Evolutionary conservation across 1,284 basidiomycete genomes (phyloP), one percentile per base, ranked within the genome.

Genomic region (Sporisorium iseilematis-ciliati): DNA sequence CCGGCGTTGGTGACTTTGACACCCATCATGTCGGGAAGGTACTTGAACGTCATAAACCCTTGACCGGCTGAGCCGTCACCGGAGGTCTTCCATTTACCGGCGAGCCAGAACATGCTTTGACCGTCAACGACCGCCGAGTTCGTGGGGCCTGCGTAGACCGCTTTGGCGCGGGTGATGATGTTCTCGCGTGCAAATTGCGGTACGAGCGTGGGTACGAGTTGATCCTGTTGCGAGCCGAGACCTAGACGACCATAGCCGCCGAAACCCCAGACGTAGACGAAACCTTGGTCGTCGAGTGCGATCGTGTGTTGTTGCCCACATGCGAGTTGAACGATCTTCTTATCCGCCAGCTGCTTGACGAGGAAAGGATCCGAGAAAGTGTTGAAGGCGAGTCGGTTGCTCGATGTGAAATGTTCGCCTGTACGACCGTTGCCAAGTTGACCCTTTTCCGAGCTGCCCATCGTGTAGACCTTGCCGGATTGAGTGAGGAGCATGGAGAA

Each of bases 371-470:
- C 89, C 20, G 88, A 86, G 80, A 93, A 91, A n/a, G 92, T 89
- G 83, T 94, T 93, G 79, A 90, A 96, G 11, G 89, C 91, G 0
- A 91, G 89, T 84, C 93, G 93, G 75, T 93, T 93, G 40, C 91
- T 92, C 3, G 91, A 91, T 7, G 91, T 90, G 67, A 96, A 92
- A 43, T 93, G 90, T 86, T 95, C 93, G 20, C 94, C 93, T 0
- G 93, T 94, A 62, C 90, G 90, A 16, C 95, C 95, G 80, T 94
- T 95, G 1, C 94, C 95, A 0, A 97, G 88, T 78, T 97, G 94
- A 2, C 95, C 95, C 75, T 93, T 91, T 86, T 97, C 94, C n/a
- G 91, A 92, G 59, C 92, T 94, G 38, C 95, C 95, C 74, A 93
- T 91, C 0, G 93, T 89, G 82, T 92, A 97, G 2, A 97, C 60